Evolutionary conservation across 768 basidiomycete genomes (phyloP).

Genomic region (Pulveroboletus ravenelii): DNA sequence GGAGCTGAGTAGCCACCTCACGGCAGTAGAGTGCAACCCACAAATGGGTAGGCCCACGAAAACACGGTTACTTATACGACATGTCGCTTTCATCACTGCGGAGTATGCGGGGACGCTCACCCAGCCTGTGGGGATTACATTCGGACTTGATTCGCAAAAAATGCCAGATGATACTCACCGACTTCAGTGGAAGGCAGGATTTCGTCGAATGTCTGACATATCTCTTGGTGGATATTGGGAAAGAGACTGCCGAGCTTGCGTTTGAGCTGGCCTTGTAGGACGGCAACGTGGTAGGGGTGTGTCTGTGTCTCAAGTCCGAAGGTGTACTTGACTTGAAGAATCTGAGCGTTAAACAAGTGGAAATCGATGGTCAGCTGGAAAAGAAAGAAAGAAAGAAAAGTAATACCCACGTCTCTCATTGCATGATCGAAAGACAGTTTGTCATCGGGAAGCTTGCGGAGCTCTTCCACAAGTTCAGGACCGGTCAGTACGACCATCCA

Average conservation of each 20-base stretch:
- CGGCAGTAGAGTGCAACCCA: slow-evolving; percentile 16
- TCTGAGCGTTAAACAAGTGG: slow-evolving; percentile 23
- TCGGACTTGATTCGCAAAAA: slow-evolving; percentile 10
- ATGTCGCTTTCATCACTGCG: slow-evolving; percentile 30
- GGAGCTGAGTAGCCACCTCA: slow-evolving; percentile 7
- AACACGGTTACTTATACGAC: slow-evolving; percentile 38
- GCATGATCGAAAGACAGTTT: slow-evolving; percentile 40
- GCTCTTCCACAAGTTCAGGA: slow-evolving; percentile 42
- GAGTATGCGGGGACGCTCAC: slow-evolving; percentile 23
- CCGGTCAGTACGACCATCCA: slow-evolving; percentile 47
- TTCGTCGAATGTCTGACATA: slow-evolving; percentile 29
- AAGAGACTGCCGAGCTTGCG: slow-evolving; percentile 32
- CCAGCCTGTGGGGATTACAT: slow-evolving; percentile 25
- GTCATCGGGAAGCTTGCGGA: slow-evolving; percentile 46
- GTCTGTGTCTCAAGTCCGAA: slow-evolving; percentile 32
- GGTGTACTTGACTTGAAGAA: slow-evolving; percentile 36
- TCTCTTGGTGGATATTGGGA: slow-evolving; percentile 32
- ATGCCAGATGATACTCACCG: slow-evolving; percentile 14
- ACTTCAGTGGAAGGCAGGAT: slow-evolving; percentile 19
- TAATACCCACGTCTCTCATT: slow-evolving; percentile 34
- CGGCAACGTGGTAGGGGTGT: slow-evolving; percentile 34
- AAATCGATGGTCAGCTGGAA: slow-evolving; percentile 1
- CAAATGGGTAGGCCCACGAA: slow-evolving; percentile 39
- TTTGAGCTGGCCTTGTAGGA: slow-evolving; percentile 30
- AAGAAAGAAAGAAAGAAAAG: background rate